These are phyloP conservation scores for Diplodia mutila DNA, from an alignment of 2,329 filamentous ascomycete genomes.

Conservation along the genomic window DNA sequence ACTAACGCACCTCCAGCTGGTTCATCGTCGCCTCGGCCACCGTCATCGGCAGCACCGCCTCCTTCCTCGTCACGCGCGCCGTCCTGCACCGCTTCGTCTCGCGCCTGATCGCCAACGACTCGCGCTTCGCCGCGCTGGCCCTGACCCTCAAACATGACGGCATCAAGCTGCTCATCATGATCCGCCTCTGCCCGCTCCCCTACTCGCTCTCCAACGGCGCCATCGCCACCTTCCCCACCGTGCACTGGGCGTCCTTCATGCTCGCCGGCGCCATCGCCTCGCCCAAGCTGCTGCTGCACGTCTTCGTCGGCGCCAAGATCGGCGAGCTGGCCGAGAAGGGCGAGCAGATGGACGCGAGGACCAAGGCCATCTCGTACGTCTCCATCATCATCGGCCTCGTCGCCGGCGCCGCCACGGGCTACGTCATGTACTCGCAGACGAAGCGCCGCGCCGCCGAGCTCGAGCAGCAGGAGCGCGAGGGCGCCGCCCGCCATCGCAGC, in stretches of 20 bases:
- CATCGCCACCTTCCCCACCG: conserved; percentile 88
- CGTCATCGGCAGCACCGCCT: conserved; percentile 73
- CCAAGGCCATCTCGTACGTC: conserved; percentile 81
- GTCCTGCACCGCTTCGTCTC: conserved; percentile 79
- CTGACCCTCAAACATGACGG: conserved; percentile 90
- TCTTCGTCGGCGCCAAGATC: conserved; percentile 87
- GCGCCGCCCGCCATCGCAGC: conserved; percentile 36
- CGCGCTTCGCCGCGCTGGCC: conserved; percentile 83
- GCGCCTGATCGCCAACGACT: conserved; percentile 78
- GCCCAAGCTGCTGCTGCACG: conserved; percentile 87
- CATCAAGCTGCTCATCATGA: conserved; percentile 84
- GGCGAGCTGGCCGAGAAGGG: conserved; percentile 81
- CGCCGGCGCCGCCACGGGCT: conserved; percentile 76
- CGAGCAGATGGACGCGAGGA: conserved; percentile 77
- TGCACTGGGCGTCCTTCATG: conserved; percentile 75
- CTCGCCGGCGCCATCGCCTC: conserved; percentile 79
- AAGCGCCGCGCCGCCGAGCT: conserved; percentile 54
- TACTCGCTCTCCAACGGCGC: conserved; percentile 95
- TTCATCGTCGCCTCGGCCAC: conserved; percentile 79
- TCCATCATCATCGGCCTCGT: conserved; percentile 74
- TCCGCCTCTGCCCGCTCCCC: conserved; percentile 87
- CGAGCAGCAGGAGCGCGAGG: conserved; percentile 51
- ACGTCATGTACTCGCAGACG: conserved; percentile 76
- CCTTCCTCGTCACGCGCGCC: conserved; percentile 80
- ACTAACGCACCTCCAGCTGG: conserved; percentile 64